Base-by-base conservation (phyloP, 352 stramenopile species). In the Globisporangium acanthophoron region DNA sequence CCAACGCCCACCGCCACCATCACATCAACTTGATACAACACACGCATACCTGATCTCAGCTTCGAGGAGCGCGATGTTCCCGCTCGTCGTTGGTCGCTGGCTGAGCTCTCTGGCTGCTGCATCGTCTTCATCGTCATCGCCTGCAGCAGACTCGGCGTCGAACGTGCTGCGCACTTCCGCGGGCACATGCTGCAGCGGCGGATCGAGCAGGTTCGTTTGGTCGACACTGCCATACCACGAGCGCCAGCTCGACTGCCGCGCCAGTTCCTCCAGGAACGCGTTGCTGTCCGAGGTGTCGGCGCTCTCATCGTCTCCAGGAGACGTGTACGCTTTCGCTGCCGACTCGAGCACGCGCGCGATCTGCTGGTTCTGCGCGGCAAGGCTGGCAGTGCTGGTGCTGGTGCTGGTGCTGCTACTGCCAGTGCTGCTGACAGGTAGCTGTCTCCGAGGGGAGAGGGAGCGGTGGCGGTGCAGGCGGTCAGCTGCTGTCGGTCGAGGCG, bases 151-250 rank as follows among this genome's bases (percentile, higher is more conserved):
- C 13, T 48, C 20, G 33, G 21, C 41, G 21, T 56, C 56, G 4
- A 66, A 50, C 35, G 73, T 53, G 0, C 16, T 31, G 13, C 53
- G 70, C 16, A 85, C 20, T 1, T 66, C 63, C 1, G 57, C 64
- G 13, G 74, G 67, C 11, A 79, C 21, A 35, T 64, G 44, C 12
- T 61, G 37, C 3, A 87, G 61, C 9, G 76, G 73, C n/a, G 78
- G 76, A 45, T 90, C 80, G 29, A 90, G 51, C 9, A 86, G 52
- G 52, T 78, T 63, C 41, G 67, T 45, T 12, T 68, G 37, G 29
- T 85, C 66, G 24, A 76, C 60, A 7, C 65, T 69, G 20, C 63
- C 71, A 62, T 82, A 90, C 78, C 78, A 88, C n/a, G 76, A 73
- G 29, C 80, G 70, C 78, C 78, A 90, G 15, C 65, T 67, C 3